phyloP scores from a whole-genome alignment of 768 basidiomycete species.

The Paxillus involutus region DNA sequence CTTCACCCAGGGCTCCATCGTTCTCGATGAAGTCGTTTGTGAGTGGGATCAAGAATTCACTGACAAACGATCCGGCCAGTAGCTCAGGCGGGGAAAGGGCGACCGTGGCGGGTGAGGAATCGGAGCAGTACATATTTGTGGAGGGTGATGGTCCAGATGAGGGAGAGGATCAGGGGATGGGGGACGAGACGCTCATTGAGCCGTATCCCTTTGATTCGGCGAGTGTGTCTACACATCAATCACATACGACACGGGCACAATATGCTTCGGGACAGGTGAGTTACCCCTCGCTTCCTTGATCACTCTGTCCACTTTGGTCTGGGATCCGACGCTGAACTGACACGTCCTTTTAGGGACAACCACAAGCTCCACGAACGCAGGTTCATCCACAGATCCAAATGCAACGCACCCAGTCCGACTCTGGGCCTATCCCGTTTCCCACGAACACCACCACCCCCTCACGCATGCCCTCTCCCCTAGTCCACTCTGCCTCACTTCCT shows the following conservation, averaged over 20 bases:
- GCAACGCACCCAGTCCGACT: slow-evolving; percentile 20
- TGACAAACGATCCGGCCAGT: slow-evolving; percentile 12
- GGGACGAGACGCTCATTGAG: slow-evolving; percentile 20
- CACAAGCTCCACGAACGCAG: slow-evolving; percentile 7
- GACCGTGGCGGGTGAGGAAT: slow-evolving; percentile 8
- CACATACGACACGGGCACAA: slow-evolving; percentile 7
- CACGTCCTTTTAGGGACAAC: slow-evolving; percentile 9
- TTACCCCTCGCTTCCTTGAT: not conserved
- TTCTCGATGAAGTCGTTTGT: slow-evolving; percentile 24
- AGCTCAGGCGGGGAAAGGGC: not conserved
- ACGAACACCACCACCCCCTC: not conserved
- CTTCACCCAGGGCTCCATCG: slow-evolving; percentile 19
- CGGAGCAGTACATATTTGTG: slow-evolving; percentile 28
- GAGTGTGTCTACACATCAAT: slow-evolving; percentile 22
- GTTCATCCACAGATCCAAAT: slow-evolving; percentile 21
- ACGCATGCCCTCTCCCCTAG: slow-evolving; percentile 23
- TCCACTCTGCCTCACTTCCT: slow-evolving; percentile 23
- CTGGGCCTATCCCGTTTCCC: slow-evolving; percentile 6
- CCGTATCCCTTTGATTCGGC: slow-evolving; percentile 21
- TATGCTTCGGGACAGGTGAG: slow-evolving; percentile 15
- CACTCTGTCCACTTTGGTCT: not conserved
- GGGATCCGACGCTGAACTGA: not conserved
- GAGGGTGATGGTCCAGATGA: slow-evolving; percentile 14
- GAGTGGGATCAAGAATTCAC: slow-evolving; percentile 18
- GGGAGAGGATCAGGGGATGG: slow-evolving; percentile 5